Evolutionary conservation across 73 alveolate genomes (phyloP).

Genomic region (Tetrahymena borealis): DNA sequence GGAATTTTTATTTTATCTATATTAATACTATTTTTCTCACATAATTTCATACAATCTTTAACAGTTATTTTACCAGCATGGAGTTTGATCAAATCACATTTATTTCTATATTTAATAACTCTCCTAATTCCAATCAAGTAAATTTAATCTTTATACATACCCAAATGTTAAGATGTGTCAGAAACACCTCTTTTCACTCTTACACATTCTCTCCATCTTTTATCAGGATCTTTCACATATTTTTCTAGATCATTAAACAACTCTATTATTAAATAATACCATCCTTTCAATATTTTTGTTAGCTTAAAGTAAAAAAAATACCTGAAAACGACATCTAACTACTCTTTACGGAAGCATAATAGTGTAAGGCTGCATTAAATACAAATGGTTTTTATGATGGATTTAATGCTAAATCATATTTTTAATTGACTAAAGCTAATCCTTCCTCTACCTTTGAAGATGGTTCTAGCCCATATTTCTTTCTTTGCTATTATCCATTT

Average conservation of each 20-base stretch:
- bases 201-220: conserved; percentile 62
- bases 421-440: conserved; percentile 59
- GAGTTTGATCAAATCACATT: conserved; percentile 51
- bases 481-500: conserved; percentile 10
- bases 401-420: conserved; percentile 35
- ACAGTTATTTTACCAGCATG: conserved; percentile 64
- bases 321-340: conserved; percentile 10
- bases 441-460: conserved; percentile 77
- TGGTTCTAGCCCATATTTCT: conserved; percentile 60
- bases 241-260: conserved; percentile 53
- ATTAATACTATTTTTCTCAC: conserved; percentile 29
- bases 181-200: conserved; percentile 79
- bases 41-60: conserved; percentile 56
- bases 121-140: conserved; percentile 75
- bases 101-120: conserved; percentile 46
- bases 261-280: conserved; percentile 61
- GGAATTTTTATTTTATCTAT: conserved; percentile 48
- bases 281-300: conserved; percentile 36
- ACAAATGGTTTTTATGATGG: conserved; percentile 44
- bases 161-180: conserved; percentile 74
- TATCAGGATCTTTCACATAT: conserved; percentile 64
- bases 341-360: conserved; percentile 38
- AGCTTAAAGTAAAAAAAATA: background rate
- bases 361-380: conserved; percentile 69
- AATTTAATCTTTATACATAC: conserved; percentile 73